Evolutionary conservation across 2,329 filamentous ascomycete genomes (phyloP).

Genomic region (Pseudocercospora vitis): DNA sequence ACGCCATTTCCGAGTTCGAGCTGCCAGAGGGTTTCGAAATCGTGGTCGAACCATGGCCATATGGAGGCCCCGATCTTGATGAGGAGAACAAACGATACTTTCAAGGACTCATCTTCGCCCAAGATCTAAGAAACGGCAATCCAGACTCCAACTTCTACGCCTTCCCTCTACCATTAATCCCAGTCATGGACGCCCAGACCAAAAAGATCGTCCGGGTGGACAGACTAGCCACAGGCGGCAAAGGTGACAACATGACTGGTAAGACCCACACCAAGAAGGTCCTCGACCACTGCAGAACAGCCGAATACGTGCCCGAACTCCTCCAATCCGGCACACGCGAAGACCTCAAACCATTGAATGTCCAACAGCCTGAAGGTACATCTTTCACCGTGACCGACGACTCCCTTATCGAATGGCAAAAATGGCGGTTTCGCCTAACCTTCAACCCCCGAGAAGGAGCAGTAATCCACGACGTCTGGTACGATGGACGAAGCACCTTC

Average conservation of each 20-base stretch:
- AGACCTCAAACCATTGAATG: conserved; percentile 66
- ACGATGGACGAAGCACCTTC: conserved; percentile 59
- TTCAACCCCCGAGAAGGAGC: conserved; percentile 66
- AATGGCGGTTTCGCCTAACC: conserved; percentile 61
- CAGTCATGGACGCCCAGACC: conserved; percentile 35
- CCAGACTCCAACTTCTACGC: conserved; percentile 38
- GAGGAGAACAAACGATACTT: conserved; percentile 35
- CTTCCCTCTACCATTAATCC: conserved; percentile 36
- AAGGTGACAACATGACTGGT: conserved; percentile 36
- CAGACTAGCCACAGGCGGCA: conserved; percentile 35
- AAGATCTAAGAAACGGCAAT: conserved; percentile 47
- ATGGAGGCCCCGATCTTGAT: conserved; percentile 33
- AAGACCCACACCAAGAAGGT: conserved; percentile 43
- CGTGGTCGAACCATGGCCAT: conserved; percentile 37
- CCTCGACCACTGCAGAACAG: conserved; percentile 42
- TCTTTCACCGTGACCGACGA: conserved; percentile 60
- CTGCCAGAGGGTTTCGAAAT: conserved; percentile 35
- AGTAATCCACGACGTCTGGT: conserved; percentile 64
- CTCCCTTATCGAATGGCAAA: conserved; percentile 57
- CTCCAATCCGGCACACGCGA: conserved; percentile 40
- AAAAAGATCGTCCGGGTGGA: conserved; percentile 36
- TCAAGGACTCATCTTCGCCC: conserved; percentile 36
- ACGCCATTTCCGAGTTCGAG: conserved; percentile 33
- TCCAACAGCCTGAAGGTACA: conserved; percentile 68
- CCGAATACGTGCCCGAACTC: conserved; percentile 49